Conservation (phyloP, 495 filamentous ascomycete species). For the Ascodesmis nigricans region DNA sequence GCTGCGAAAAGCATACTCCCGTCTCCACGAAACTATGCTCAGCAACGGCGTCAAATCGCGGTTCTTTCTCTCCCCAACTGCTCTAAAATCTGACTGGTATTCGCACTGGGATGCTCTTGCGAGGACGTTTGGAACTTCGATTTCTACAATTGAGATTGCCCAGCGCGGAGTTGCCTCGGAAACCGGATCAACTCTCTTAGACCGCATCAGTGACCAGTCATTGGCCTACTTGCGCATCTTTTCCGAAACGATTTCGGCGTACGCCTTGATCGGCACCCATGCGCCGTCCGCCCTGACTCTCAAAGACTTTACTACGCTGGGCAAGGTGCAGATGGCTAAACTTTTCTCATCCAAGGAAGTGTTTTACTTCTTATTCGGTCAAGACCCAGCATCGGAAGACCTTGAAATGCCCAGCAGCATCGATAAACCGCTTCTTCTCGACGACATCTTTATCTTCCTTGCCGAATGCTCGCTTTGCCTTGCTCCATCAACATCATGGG, state of each 20-base stretch:
- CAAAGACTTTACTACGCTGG: no score
- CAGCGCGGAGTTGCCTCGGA: slow-evolving; percentile 69
- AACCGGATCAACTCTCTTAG: slow-evolving; percentile 52
- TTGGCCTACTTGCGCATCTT: slow-evolving; percentile 79
- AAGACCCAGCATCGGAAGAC: no score
- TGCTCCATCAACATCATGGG: slow-evolving; percentile 45
- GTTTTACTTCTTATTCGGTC: no score
- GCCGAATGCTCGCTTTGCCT: slow-evolving; percentile 48
- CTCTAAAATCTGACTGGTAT: slow-evolving; percentile 8
- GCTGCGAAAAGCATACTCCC: slow-evolving; percentile 55
- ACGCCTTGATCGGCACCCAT: no score
- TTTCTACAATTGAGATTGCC: slow-evolving; percentile 74
- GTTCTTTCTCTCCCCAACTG: no score
- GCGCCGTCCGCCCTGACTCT: no score
- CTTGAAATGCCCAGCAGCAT: no score
- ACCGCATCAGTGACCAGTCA: slow-evolving; percentile 58
- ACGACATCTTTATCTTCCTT: slow-evolving; percentile 79
- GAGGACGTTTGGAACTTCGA: slow-evolving; percentile 60
- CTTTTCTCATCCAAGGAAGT: no score
- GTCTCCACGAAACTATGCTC: slow-evolving; percentile 65
- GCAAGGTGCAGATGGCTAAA: no score
- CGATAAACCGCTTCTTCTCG: slow-evolving; percentile 45
- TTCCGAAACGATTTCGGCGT: slow-evolving; percentile 70
- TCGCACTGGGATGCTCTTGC: slow-evolving; percentile 39
- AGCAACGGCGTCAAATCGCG: no score